Evolutionary conservation across 441 rosid genomes (phyloP).

Genomic region (Codiaeum variegatum): DNA sequence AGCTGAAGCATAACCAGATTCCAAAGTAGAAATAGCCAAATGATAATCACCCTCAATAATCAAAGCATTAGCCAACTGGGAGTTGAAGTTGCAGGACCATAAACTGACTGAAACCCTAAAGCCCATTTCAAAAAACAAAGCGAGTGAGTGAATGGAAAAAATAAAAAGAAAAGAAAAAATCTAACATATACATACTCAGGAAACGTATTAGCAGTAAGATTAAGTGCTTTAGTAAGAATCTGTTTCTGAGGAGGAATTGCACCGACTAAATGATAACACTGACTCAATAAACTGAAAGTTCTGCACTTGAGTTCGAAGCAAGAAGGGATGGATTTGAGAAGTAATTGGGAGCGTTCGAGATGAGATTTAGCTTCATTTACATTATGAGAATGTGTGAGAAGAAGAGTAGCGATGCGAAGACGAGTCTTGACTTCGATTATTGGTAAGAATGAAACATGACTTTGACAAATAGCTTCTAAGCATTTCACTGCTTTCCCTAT

Average conservation of each 20-base stretch:
- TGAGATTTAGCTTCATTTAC: slow-evolving; percentile 82
- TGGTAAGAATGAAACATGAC: slow-evolving; percentile 65
- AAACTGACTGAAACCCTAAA: slow-evolving; percentile 48
- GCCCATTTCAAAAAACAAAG: background rate
- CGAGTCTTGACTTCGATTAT: slow-evolving; percentile 84
- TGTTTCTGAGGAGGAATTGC: slow-evolving; percentile 75
- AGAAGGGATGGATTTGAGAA: slow-evolving; percentile 79
- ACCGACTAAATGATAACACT: slow-evolving; percentile 83
- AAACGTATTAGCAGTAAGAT: slow-evolving; percentile 46
- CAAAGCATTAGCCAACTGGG: slow-evolving; percentile 84
- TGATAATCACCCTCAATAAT: slow-evolving; percentile 76
- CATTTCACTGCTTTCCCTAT: slow-evolving; percentile 78
- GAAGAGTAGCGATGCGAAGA: slow-evolving; percentile 70
- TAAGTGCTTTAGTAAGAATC: slow-evolving; percentile 72
- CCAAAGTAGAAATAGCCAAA: slow-evolving; percentile 58
- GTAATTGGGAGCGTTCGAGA: slow-evolving; percentile 80
- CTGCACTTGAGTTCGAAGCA: slow-evolving; percentile 82
- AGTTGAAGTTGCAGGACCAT: slow-evolving; percentile 93
- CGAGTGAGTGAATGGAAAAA: background rate
- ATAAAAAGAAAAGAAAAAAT: background rate
- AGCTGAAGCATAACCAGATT: slow-evolving; percentile 60
- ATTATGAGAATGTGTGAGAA: slow-evolving; percentile 77
- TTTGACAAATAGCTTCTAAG: slow-evolving; percentile 85
- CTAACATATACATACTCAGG: slow-evolving; percentile 34
- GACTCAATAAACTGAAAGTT: slow-evolving; percentile 78